phyloP scores from a whole-genome alignment of 306 rosid genomes.

The Sicyos edulis region DNA sequence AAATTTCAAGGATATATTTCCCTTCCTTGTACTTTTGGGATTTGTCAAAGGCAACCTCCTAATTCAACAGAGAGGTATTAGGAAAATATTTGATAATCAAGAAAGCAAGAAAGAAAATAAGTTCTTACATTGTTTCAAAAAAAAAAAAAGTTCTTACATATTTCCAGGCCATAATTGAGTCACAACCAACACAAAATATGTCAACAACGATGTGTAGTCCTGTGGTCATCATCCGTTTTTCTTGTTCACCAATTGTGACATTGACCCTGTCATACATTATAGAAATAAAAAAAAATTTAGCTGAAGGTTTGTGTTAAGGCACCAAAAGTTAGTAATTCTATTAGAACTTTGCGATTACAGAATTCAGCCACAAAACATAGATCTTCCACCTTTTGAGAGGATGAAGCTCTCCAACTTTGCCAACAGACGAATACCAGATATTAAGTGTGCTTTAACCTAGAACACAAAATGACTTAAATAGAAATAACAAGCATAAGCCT shows the following conservation, averaged over 20 bases:
- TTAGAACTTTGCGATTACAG: too few species aligned
- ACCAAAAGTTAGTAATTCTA: too few species aligned
- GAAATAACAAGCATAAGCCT: too few species aligned
- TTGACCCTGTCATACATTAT: slow-evolving; percentile 51
- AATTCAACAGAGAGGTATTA: slow-evolving; percentile 8
- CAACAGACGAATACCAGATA: too few species aligned
- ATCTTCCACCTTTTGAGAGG: too few species aligned
- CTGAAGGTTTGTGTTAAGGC: neutral
- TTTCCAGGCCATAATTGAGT: slow-evolving; percentile 78
- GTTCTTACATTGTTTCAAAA: too few species aligned
- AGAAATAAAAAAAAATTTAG: slow-evolving; percentile 20
- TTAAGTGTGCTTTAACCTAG: too few species aligned
- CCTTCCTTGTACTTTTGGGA: slow-evolving; percentile 71
- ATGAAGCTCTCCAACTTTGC: too few species aligned
- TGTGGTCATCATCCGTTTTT: slow-evolving; percentile 60
- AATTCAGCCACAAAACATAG: too few species aligned
- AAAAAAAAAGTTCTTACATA: too few species aligned
- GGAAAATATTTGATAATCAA: neutral
- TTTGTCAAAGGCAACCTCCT: slow-evolving; percentile 61
- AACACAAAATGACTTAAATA: too few species aligned
- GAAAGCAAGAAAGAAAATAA: neutral
- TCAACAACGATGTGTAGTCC: slow-evolving; percentile 70
- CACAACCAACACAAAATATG: slow-evolving; percentile 64
- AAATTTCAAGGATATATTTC: slow-evolving; percentile 70
- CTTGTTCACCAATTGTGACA: slow-evolving; percentile 53